Base-by-base conservation (phyloP, 2,329 filamentous ascomycete species). In the Fusarium dimerum region DNA sequence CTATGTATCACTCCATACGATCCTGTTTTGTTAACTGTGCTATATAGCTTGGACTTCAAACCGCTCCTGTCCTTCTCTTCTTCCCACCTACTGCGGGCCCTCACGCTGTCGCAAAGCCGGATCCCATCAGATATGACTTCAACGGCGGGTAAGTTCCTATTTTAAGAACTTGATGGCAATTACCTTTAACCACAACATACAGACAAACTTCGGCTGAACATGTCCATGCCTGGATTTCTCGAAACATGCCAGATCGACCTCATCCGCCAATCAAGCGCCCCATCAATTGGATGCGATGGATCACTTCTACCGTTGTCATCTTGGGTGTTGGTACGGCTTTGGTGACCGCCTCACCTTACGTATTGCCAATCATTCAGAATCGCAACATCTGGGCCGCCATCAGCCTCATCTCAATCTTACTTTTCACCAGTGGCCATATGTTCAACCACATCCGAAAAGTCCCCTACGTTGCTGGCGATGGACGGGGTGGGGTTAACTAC, bases 361-460 rank as follows among this genome's bases (percentile, higher is more conserved):
- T 97, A 12, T 69, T 93, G 11, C 93, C 93, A 3, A 67, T 97
- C 54, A 71, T 97, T 36, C 90, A 92, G 72, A 97, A 88, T 78
- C 88, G 93, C 63, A 97, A 96, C 66, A 76, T 97, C 16, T 99
- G 94, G 94, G 92, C 93, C 20, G 90, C 89, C 18, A 74, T 95
- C 66, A 96, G 89, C 72, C 78, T 99, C 62, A 92, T 97, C 66
- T 80, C 86, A 13, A 92, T 99, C 57, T 82, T 99, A 40, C 79
- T 97, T 52, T 99, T 97, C 76, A 97, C 89, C 43, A 94, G 89
- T 64, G 95, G 94, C 39, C 92, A 97, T 75, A 99, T 99, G 95
- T 99, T 95, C 82, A 99, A 97, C 73, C 92, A 97, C 69, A 99
- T 99, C 68, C 85, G 95, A 64, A 93, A 94, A 71, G 90, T 95